Conservation (phyloP, 1,284 basidiomycete genomes). For the Tilletia caries region DNA sequence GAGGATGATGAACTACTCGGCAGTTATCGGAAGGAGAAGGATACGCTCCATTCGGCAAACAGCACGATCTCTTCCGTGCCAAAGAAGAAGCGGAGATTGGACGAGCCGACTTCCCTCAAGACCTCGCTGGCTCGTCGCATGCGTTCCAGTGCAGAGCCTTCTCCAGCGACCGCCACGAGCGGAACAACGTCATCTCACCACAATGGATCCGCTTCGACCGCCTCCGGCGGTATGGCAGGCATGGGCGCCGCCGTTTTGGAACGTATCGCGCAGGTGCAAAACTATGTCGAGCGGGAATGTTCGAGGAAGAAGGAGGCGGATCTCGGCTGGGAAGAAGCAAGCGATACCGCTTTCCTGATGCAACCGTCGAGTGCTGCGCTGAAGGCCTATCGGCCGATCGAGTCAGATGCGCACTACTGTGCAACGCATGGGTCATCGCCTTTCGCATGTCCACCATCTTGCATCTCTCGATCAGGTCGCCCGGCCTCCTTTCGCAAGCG, state of each 20-base stretch:
- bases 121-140: conserved; percentile 40
- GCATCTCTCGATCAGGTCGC: conserved; percentile 35
- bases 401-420: conserved; percentile 29
- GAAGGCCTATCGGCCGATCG: conserved; percentile 48
- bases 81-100: conserved; percentile 48
- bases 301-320: conserved; percentile 40
- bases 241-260: conserved; percentile 46
- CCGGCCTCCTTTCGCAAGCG: conserved; percentile 51
- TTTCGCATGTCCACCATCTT: conserved; percentile 24
- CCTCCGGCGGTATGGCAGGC: conserved; percentile 3
- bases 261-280: conserved; percentile 45
- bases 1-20: conserved; percentile 50
- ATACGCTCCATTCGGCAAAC: conserved; percentile 13
- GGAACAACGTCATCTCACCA: conserved; percentile 1
- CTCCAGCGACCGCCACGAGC: conserved; percentile 21
- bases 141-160: conserved; percentile 26
- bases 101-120: conserved; percentile 32
- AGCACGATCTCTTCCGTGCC: conserved; percentile 24
- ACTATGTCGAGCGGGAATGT: conserved; percentile 50
- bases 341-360: conserved; percentile 48
- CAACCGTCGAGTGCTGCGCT: conserved; percentile 34
- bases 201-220: not conserved
- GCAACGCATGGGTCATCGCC: conserved; percentile 15
- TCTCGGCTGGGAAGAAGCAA: conserved; percentile 49
- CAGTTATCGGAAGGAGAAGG: conserved; percentile 34